Conservation (phyloP, 495 filamentous ascomycete species). For the Polyplosphaeria fusca region DNA sequence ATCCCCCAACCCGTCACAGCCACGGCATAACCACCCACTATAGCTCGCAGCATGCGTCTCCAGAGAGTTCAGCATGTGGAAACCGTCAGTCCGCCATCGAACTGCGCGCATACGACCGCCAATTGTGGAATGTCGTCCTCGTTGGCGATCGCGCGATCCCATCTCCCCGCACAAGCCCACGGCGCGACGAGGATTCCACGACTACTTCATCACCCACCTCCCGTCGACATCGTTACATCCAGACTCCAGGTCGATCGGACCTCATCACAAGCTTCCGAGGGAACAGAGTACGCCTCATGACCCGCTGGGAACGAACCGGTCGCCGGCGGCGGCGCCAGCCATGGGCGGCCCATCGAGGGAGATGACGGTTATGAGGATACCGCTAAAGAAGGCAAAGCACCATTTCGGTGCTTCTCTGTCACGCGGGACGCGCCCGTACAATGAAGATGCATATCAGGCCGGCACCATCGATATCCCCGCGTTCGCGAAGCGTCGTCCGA, state of each 20-base stretch:
- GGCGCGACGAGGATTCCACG: slow-evolving; percentile 61
- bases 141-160: not conserved
- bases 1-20: not conserved
- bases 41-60: slow-evolving; percentile 23
- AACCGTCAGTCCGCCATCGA: slow-evolving; percentile 11
- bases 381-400: slow-evolving; percentile 87
- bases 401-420: slow-evolving; percentile 82
- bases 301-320: slow-evolving; percentile 54
- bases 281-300: slow-evolving; percentile 76
- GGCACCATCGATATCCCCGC: slow-evolving; percentile 89
- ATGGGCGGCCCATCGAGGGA: slow-evolving; percentile 55
- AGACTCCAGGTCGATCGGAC: slow-evolving; percentile 66
- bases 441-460: slow-evolving; percentile 94
- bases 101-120: slow-evolving; percentile 19
- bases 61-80: slow-evolving; percentile 30
- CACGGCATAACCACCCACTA: not conserved
- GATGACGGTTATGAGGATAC: slow-evolving; percentile 96
- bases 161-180: not conserved
- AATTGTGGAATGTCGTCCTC: not conserved
- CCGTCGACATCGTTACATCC: slow-evolving; percentile 91
- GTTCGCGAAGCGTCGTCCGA: slow-evolving; percentile 77
- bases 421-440: slow-evolving; percentile 76
- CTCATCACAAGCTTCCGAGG: slow-evolving; percentile 79
- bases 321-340: slow-evolving; percentile 34
- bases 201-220: slow-evolving; percentile 94